A percentile compares a stretch with the other conserved stretches of the same genome.
Conservation (phyloP, 805 yeast genomes). For the Yarrowia sp. region DNA sequence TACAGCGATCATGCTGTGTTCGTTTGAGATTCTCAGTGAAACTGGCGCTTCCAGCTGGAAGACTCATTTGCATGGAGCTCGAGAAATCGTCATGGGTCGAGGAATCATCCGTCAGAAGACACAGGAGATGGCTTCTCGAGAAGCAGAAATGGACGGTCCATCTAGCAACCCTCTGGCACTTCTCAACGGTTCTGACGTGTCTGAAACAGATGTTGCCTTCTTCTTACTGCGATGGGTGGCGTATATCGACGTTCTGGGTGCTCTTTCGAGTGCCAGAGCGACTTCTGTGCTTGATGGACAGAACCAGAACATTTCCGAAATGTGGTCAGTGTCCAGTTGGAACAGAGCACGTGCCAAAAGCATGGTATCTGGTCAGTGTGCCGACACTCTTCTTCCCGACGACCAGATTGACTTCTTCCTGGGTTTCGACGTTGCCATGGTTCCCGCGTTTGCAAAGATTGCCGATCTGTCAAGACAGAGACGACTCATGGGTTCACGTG, state of each 20-base stretch:
- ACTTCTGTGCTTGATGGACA: constrained; percentile 44
- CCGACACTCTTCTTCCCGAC: constrained; percentile 39
- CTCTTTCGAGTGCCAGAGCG: constrained; percentile 58
- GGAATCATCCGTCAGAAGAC: constrained; percentile 47
- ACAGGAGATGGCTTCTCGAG: constrained; percentile 10
- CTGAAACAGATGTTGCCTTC: constrained; percentile 53
- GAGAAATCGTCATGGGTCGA: constrained; percentile 65
- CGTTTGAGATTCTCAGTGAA: constrained; percentile 59
- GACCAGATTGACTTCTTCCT: constrained; percentile 44
- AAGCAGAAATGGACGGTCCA: neutral
- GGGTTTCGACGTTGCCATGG: constrained; percentile 70
- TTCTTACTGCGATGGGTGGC: constrained; percentile 74
- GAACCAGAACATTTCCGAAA: constrained; percentile 49
- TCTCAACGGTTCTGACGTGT: constrained; percentile 36
- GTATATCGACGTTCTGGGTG: constrained; percentile 69
- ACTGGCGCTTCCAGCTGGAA: constrained; percentile 57
- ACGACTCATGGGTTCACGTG: constrained; percentile 36
- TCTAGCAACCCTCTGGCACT: constrained; percentile 29
- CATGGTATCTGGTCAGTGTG: constrained; percentile 26
- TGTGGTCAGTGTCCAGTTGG: constrained; percentile 47
- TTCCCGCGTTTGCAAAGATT: constrained; percentile 64
- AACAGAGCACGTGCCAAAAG: constrained; percentile 36
- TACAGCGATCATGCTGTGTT: constrained; percentile 63
- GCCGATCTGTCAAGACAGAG: constrained; percentile 52
- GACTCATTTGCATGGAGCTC: constrained; percentile 71